Conservation (phyloP, 108 stramenopile genomes). For the Epithemia pelagica region DNA sequence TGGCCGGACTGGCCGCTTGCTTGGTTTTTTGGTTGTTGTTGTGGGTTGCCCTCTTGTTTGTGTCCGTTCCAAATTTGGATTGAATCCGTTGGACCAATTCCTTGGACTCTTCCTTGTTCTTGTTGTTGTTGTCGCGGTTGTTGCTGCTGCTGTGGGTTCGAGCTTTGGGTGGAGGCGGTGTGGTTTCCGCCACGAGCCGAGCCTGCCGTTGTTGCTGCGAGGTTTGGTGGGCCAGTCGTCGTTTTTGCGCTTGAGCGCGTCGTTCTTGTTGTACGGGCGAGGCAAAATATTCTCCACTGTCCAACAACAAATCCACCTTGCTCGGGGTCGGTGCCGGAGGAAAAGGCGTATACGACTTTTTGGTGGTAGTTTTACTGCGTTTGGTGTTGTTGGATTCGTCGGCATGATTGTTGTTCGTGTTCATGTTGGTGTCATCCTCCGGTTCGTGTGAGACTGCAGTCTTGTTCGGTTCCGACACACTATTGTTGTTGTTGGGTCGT, state of each 20-base stretch:
- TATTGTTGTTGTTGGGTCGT: constrained; percentile 22
- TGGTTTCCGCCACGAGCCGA: neutral
- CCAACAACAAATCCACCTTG: constrained; percentile 94
- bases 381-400: constrained; percentile 11
- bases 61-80: neutral
- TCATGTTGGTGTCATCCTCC: too few species aligned
- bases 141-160: neutral
- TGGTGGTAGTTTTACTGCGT: constrained; percentile 34
- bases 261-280: constrained; percentile 29
- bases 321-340: constrained; percentile 87
- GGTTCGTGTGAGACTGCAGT: too few species aligned
- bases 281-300: constrained; percentile 89
- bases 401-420: neutral
- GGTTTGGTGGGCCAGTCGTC: neutral
- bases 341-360: constrained; percentile 96
- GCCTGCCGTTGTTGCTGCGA: neutral
- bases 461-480: too few species aligned
- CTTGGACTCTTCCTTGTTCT: too few species aligned
- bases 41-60: neutral
- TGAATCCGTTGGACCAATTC: neutral
- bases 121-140: neutral
- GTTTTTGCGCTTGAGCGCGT: neutral
- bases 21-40: neutral
- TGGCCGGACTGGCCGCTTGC: neutral
- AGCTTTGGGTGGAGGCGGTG: neutral